Conservation (phyloP, 208 protist genomes). For the Acanthamoeba lugdunensis region DNA sequence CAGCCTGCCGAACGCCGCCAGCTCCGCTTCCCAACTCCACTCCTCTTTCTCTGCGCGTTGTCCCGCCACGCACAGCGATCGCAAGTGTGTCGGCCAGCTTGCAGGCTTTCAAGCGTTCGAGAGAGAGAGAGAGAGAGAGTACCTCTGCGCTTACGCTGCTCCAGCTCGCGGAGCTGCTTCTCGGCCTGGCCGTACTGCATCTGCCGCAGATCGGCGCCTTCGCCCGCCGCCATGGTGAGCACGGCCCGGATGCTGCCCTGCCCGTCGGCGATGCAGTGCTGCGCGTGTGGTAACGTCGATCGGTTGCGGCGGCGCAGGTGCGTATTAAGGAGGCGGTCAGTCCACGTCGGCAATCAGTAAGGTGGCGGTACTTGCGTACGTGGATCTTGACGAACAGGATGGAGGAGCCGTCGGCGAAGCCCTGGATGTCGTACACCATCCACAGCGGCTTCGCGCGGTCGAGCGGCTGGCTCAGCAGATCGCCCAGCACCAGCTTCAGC, state of each 20-base stretch:
- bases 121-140: background rate
- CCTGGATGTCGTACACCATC: constrained; percentile 39
- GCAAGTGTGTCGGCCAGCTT: too few species aligned
- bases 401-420: constrained; percentile 22
- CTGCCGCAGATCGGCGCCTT: background rate
- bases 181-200: constrained; percentile 51
- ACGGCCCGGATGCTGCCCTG: constrained; percentile 37
- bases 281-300: background rate
- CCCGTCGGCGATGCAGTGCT: constrained; percentile 22
- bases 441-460: constrained; percentile 12
- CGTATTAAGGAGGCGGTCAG: too few species aligned
- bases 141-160: background rate
- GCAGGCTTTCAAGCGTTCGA: too few species aligned
- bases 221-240: background rate
- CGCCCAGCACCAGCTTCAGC: background rate
- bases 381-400: background rate
- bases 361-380: background rate
- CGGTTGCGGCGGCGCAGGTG: too few species aligned
- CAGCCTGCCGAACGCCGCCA: background rate
- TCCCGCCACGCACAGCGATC: background rate
- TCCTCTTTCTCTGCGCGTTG: too few species aligned
- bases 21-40: background rate
- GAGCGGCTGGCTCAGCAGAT: background rate
- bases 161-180: constrained; percentile 29
- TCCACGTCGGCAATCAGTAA: too few species aligned